Conservation (phyloP, 2,329 filamentous ascomycete species). For the Dothistroma pini region DNA sequence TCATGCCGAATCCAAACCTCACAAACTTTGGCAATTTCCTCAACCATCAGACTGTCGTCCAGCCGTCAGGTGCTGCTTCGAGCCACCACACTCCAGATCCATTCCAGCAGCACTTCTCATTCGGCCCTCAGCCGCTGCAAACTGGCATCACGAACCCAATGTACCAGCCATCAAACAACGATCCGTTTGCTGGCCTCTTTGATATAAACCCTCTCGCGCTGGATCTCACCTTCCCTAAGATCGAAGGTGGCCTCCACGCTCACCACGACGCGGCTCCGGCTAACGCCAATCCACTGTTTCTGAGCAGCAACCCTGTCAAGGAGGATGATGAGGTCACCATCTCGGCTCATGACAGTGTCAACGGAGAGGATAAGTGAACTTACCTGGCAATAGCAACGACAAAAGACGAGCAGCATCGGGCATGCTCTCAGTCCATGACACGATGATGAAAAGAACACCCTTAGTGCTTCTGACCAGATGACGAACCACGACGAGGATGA, state of each 20-base stretch:
- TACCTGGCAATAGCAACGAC: not conserved
- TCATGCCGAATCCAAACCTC: not conserved
- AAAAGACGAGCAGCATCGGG: not conserved
- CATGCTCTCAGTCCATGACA: not conserved
- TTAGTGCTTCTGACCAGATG: not conserved
- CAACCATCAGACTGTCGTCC: not conserved
- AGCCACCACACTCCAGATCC: constrained; percentile 2
- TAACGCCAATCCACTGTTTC: constrained; percentile 32
- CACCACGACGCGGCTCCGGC: constrained; percentile 10
- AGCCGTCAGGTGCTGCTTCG: not conserved
- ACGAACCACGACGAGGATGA: not conserved
- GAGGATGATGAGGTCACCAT: constrained; percentile 34
- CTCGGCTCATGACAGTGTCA: constrained; percentile 28
- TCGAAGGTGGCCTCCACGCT: constrained; percentile 10
- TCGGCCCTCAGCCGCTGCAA: not conserved
- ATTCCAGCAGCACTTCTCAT: constrained; percentile 6
- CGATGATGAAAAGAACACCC: not conserved
- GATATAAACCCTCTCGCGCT: not conserved
- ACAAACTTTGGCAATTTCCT: constrained; percentile 11
- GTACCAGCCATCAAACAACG: constrained; percentile 10
- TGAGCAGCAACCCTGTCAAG: constrained; percentile 22
- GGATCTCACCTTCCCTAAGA: constrained; percentile 4
- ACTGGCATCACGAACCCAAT: constrained; percentile 2
- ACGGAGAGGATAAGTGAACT: not conserved
- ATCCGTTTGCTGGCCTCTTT: constrained; percentile 10